These are phyloP conservation scores for Ascochyta clinopodiicola DNA, from an alignment of 2,329 filamentous ascomycete genomes.

Conservation along the genomic window DNA sequence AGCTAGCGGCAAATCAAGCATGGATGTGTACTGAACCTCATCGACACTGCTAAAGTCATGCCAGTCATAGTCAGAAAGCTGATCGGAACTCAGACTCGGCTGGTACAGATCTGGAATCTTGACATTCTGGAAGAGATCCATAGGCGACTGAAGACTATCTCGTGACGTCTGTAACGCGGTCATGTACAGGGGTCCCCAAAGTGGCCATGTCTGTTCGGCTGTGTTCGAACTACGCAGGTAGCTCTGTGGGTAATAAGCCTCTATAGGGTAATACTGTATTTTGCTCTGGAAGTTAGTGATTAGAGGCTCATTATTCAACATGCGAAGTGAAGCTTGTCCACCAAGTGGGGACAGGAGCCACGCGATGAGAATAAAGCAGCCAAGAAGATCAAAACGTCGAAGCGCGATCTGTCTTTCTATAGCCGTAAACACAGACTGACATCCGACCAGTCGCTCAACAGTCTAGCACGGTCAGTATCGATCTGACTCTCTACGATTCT, in stretches of 20 bases:
- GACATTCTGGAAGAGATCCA: neutral
- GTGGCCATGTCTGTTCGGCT: no score
- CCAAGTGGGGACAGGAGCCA: neutral
- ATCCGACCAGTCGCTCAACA: slow-evolving; percentile 18
- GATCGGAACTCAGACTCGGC: neutral
- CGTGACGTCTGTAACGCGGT: neutral
- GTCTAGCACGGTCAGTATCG: neutral
- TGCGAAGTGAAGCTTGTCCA: neutral
- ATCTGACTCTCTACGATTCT: no score
- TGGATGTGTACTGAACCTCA: neutral
- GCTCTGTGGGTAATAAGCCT: neutral
- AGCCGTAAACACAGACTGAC: slow-evolving; percentile 18
- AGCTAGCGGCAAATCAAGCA: neutral
- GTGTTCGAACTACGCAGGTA: no score
- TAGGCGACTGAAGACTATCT: neutral
- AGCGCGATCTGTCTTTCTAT: slow-evolving; percentile 18
- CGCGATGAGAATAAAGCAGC: neutral
- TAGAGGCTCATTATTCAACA: neutral
- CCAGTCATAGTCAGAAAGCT: neutral
- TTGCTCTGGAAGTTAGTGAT: neutral
- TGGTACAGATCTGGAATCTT: neutral
- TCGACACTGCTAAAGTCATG: neutral
- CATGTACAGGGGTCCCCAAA: neutral
- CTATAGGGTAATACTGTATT: neutral
- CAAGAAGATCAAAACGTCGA: slow-evolving; percentile 9